Conservation (phyloP, 306 rosid species). For the Prunus davidiana region DNA sequence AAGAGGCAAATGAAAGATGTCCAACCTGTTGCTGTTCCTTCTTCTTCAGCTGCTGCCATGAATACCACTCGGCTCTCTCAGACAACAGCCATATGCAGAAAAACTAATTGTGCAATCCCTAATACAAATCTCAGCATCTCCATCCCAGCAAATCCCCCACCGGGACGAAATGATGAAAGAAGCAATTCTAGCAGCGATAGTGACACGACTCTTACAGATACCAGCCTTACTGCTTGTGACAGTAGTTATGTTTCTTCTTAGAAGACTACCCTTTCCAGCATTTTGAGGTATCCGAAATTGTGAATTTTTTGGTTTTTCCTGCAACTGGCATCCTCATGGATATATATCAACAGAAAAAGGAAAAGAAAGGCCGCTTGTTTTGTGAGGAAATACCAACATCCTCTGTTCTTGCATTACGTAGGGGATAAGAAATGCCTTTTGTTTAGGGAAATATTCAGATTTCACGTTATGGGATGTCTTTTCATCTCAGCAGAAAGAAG, state of each 20-base stretch:
- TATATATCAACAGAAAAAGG: background rate
- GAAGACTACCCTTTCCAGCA: constrained; percentile 5
- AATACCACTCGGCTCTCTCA: constrained; percentile 23
- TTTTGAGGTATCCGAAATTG: background rate
- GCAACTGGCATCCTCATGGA: background rate
- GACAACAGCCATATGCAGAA: constrained; percentile 15
- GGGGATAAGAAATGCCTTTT: background rate
- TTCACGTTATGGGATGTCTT: too few species aligned
- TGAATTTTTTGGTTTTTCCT: background rate
- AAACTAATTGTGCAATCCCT: constrained; percentile 29
- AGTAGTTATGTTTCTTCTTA: constrained; percentile 35
- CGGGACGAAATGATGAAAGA: constrained; percentile 26
- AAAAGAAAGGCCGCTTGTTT: background rate
- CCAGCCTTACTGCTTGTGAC: constrained; percentile 38
- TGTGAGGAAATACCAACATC: background rate
- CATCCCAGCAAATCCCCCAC: constrained; percentile 38
- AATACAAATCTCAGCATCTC: constrained; percentile 68
- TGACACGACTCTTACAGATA: constrained; percentile 62
- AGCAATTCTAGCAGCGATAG: constrained; percentile 44
- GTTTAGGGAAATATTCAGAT: background rate
- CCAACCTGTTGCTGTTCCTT: constrained; percentile 25
- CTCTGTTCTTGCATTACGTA: too few species aligned
- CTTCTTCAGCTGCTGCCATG: constrained; percentile 21
- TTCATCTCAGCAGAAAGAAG: background rate
- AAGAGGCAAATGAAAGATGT: constrained; percentile 40